Percentiles rank a stretch among this genome's conserved stretches.
These are phyloP conservation scores for Cystobasidium pallidum DNA, from an alignment of 1,284 basidiomycete species.

Conservation along the genomic window DNA sequence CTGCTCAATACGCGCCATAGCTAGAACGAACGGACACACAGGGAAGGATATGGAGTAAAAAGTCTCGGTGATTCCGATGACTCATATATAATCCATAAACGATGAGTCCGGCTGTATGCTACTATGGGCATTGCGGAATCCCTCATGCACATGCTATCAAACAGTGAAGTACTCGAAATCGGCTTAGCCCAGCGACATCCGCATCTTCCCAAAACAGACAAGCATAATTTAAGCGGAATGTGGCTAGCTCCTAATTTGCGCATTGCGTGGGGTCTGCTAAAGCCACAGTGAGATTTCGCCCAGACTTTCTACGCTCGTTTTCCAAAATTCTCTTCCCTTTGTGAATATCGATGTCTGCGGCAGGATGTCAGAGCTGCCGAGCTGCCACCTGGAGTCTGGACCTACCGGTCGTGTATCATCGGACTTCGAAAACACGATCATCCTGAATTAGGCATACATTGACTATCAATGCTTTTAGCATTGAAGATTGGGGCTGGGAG, in stretches of 20 bases:
- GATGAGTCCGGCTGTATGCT: constrained; percentile 15
- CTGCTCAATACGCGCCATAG: constrained; percentile 11
- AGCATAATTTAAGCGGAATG: constrained; percentile 14
- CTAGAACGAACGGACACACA: constrained; percentile 15
- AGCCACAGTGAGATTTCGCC: constrained; percentile 10
- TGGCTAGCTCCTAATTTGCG: constrained; percentile 15
- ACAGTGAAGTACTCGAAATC: constrained; percentile 12
- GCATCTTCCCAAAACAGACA: constrained; percentile 16
- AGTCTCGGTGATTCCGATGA: constrained; percentile 13
- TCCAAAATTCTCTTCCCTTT: constrained; percentile 16
- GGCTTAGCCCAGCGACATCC: constrained; percentile 14
- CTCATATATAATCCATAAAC: constrained; percentile 17
- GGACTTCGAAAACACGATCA: constrained; percentile 14
- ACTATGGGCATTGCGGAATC: constrained; percentile 8
- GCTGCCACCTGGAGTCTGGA: constrained; percentile 12
- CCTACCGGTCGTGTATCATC: constrained; percentile 13
- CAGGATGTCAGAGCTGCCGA: constrained; percentile 15
- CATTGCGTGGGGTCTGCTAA: constrained; percentile 15
- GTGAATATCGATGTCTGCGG: constrained; percentile 12
- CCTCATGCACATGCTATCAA: constrained; percentile 14
- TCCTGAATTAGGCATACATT: constrained; percentile 16
- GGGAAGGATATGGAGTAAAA: constrained; percentile 16
- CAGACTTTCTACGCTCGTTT: constrained; percentile 7
- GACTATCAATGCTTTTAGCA: constrained; percentile 16
- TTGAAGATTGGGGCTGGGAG: constrained; percentile 15